Evolutionary conservation across 2,329 filamentous ascomycete genomes (phyloP).

Genomic region (Tricladium varicosporioides): DNA sequence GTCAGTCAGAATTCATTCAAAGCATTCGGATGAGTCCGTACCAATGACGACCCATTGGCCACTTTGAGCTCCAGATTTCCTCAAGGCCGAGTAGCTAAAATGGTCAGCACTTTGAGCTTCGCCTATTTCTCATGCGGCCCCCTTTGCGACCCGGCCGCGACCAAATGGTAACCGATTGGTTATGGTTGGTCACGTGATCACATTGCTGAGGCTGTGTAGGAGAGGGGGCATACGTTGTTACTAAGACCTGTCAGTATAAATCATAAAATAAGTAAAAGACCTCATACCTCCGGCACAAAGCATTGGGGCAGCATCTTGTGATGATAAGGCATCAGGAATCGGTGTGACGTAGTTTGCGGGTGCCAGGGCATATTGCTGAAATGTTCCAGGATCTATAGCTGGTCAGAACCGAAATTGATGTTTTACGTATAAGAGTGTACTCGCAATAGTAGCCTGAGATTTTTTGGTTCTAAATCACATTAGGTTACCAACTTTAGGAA

Average conservation of each 20-base stretch:
- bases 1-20: conserved; percentile 13
- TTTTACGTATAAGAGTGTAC: not conserved
- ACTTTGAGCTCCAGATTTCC: conserved; percentile 53
- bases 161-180: too few species aligned
- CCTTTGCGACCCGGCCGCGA: conserved; percentile 13
- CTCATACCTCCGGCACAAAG: conserved; percentile 67
- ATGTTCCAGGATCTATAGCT: conserved; percentile 56
- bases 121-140: conserved; percentile 27
- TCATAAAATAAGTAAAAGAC: conserved; percentile 17
- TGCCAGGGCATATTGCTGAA: conserved; percentile 65
- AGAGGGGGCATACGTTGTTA: too few species aligned
- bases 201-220: too few species aligned
- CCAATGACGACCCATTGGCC: conserved; percentile 34
- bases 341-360: conserved; percentile 68
- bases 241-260: too few species aligned
- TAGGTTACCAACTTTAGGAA: not conserved
- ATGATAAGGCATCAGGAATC: conserved; percentile 60
- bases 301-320: conserved; percentile 62
- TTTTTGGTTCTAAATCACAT: conserved; percentile 42
- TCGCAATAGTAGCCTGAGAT: conserved; percentile 63
- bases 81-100: conserved; percentile 56
- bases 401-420: not conserved
- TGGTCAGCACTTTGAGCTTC: conserved; percentile 20
- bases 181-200: too few species aligned
- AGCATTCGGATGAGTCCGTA: conserved; percentile 18